Evolutionary conservation across 1,139 yeast species (phyloP).

Genomic region (Geotrichum siamense): DNA sequence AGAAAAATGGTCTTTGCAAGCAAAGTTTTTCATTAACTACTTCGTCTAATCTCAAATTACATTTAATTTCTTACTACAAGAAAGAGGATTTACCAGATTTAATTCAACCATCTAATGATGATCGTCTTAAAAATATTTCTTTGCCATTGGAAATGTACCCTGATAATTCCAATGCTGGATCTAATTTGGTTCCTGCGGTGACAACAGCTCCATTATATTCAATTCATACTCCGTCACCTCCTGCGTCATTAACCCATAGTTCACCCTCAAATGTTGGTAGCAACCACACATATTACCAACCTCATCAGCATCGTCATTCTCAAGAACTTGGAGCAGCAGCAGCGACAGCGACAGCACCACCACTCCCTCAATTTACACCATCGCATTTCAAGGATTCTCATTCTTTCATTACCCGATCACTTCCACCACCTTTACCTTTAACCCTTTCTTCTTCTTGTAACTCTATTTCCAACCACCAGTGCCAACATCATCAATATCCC

Average conservation of each 20-base stretch:
- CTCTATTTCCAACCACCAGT: conserved; percentile 1
- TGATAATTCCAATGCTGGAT: conserved; percentile 27
- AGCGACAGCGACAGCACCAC: conserved; percentile 1
- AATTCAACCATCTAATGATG: conserved; percentile 40
- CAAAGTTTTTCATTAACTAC: conserved; percentile 52
- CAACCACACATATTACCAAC: neutral
- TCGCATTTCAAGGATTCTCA: conserved; percentile 1
- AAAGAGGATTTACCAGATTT: conserved; percentile 32
- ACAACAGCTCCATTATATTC: conserved; percentile 24
- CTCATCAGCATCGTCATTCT: neutral
- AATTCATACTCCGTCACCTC: neutral
- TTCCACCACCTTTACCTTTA: neutral
- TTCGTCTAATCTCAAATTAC: conserved; percentile 45
- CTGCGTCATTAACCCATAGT: neutral
- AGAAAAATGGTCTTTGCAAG: conserved; percentile 47
- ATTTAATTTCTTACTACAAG: conserved; percentile 48
- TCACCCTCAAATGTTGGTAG: no score
- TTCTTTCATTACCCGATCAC: neutral
- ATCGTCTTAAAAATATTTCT: conserved; percentile 32
- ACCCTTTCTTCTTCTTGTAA: neutral
- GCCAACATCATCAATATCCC: neutral
- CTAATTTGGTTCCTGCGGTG: conserved; percentile 27
- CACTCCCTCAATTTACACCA: neutral
- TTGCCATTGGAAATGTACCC: conserved; percentile 39
- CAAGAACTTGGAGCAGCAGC: neutral